phyloP scores from a whole-genome alignment of 2,329 filamentous ascomycete genomes.

The Graphiopsis chlorocephala region DNA sequence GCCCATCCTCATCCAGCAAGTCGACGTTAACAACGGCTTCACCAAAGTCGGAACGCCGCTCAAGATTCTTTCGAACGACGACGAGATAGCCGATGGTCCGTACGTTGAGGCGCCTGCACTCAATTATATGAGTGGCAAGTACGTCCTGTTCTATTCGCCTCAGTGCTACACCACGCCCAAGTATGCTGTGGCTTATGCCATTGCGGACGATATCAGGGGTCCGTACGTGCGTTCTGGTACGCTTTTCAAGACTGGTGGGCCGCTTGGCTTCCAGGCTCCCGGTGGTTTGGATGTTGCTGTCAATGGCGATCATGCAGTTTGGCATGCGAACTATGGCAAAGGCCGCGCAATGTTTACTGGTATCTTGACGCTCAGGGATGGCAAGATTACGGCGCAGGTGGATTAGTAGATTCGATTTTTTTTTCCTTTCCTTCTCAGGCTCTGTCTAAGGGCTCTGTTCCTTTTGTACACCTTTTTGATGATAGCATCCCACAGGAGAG shows the following conservation, averaged over 20 bases:
- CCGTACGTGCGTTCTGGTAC: conserved; percentile 27
- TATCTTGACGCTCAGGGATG: conserved; percentile 14
- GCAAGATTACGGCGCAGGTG: conserved; percentile 14
- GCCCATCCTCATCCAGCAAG: conserved; percentile 32
- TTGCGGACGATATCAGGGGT: conserved; percentile 25
- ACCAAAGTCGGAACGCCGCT: conserved; percentile 24
- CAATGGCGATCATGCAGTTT: conserved; percentile 33
- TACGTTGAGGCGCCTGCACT: conserved; percentile 34
- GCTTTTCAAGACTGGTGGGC: conserved; percentile 27
- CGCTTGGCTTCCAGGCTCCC: conserved; percentile 27
- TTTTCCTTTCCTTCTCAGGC: no score
- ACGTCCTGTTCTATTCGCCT: conserved; percentile 32
- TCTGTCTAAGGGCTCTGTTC: background rate
- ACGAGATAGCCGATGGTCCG: conserved; percentile 26
- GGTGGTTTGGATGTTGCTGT: conserved; percentile 32
- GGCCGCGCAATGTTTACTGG: conserved; percentile 24
- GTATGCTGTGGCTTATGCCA: conserved; percentile 33
- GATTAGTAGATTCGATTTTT: background rate
- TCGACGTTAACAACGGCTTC: conserved; percentile 25
- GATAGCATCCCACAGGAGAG: background rate
- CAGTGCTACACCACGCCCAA: conserved; percentile 30
- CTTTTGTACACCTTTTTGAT: background rate
- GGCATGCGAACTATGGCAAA: conserved; percentile 28
- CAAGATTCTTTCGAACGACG: conserved; percentile 28
- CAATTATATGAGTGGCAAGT: conserved; percentile 28